Conservation (phyloP, 768 basidiomycete genomes). For the Arthromyces matolae region DNA sequence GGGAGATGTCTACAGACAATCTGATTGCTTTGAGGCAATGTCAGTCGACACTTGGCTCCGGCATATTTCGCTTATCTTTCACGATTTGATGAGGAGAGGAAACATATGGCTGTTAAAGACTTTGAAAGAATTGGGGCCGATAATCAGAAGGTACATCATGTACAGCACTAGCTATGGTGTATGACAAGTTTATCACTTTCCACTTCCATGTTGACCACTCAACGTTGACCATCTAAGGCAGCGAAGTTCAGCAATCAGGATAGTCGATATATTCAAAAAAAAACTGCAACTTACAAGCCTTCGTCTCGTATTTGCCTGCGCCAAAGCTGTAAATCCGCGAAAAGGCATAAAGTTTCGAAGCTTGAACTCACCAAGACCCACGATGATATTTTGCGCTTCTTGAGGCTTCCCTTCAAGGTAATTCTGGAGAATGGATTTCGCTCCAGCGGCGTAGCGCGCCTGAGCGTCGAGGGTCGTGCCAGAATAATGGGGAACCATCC, state of each 20-base stretch:
- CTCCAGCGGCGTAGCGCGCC: slow-evolving; percentile 75
- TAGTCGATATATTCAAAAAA: background rate
- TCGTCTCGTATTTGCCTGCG: slow-evolving; percentile 41
- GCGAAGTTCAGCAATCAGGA: background rate
- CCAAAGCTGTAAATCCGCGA: too few species aligned
- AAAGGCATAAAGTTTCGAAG: slow-evolving; percentile 10
- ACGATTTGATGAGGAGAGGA: too few species aligned
- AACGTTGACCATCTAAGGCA: slow-evolving; percentile 49
- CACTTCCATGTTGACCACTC: slow-evolving; percentile 12
- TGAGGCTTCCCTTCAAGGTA: slow-evolving; percentile 63
- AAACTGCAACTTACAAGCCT: slow-evolving; percentile 39
- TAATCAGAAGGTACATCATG: background rate
- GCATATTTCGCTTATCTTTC: too few species aligned
- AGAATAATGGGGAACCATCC: slow-evolving; percentile 85
- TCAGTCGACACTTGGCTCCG: too few species aligned
- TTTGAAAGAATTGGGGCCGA: too few species aligned
- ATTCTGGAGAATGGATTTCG: slow-evolving; percentile 67
- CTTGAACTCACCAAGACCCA: slow-evolving; percentile 52
- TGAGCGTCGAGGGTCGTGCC: slow-evolving; percentile 91
- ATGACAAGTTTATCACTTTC: background rate
- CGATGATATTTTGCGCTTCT: slow-evolving; percentile 78
- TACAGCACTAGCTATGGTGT: background rate
- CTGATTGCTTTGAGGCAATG: too few species aligned
- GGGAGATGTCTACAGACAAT: too few species aligned
- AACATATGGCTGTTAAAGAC: too few species aligned